Percentiles rank a stretch among this genome's conserved stretches.
phyloP scores from a whole-genome alignment of 1,284 basidiomycete species.

The Irpex sp. region DNA sequence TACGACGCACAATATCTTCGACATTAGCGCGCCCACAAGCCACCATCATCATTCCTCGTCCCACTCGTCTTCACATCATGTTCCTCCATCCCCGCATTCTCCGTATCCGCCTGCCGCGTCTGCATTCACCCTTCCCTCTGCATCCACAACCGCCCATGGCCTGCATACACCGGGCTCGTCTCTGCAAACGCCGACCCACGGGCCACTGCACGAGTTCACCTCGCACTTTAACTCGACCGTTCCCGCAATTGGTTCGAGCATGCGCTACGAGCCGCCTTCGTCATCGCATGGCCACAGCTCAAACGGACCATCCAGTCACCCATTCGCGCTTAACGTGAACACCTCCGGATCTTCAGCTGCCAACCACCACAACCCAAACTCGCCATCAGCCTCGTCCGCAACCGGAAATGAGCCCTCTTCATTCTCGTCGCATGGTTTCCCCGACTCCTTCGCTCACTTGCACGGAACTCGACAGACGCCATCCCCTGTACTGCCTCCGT shows the following conservation, averaged over 20 bases:
- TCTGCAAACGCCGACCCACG: constrained; percentile 10
- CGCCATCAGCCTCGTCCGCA: constrained; percentile 24
- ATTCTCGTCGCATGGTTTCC: constrained; percentile 21
- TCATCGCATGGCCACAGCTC: constrained; percentile 35
- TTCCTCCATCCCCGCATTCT: constrained; percentile 14
- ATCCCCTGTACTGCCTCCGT: constrained; percentile 18
- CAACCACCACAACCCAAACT: constrained; percentile 14
- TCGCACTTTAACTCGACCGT: constrained; percentile 55
- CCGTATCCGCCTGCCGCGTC: constrained; percentile 10
- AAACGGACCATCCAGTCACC: constrained; percentile 10
- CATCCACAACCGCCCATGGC: constrained; percentile 12
- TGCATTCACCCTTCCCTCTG: constrained; percentile 16
- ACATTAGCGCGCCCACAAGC: constrained; percentile 49
- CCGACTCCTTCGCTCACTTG: constrained; percentile 9
- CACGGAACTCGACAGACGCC: constrained; percentile 28
- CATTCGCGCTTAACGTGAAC: constrained; percentile 22
- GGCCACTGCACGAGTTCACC: constrained; percentile 25
- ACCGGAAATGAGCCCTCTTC: constrained; percentile 24
- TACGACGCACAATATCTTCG: constrained; percentile 68
- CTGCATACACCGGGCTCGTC: constrained; percentile 8
- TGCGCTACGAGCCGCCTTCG: constrained; percentile 44
- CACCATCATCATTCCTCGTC: constrained; percentile 20
- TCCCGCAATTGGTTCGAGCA: constrained; percentile 55
- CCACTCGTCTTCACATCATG: constrained; percentile 4
- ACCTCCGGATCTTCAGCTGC: constrained; percentile 7